Conservation (phyloP, 1,284 basidiomycete genomes). For the Sporisorium iseilematis-ciliati region DNA sequence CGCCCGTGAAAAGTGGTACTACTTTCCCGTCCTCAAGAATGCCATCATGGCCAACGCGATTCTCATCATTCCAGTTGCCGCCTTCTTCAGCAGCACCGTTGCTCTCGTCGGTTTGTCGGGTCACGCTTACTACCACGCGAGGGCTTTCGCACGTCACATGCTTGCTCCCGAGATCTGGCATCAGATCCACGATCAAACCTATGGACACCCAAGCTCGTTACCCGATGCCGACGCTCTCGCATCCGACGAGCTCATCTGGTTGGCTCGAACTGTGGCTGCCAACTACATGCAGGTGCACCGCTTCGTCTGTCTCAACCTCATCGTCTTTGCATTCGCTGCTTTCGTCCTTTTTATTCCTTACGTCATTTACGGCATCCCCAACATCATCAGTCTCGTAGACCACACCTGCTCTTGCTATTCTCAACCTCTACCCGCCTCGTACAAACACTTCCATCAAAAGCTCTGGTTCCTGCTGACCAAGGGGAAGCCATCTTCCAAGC, state of each 20-base stretch:
- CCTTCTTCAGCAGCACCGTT: conserved; percentile 12
- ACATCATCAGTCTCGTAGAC: conserved; percentile 17
- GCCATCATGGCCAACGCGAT: conserved; percentile 6
- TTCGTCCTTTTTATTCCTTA: background rate
- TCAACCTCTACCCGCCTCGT: background rate
- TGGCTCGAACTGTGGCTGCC: conserved; percentile 8
- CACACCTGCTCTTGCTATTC: conserved; percentile 11
- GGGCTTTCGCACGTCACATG: background rate
- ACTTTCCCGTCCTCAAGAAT: conserved; percentile 7
- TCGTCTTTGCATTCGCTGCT: conserved; percentile 11
- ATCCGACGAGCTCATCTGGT: conserved; percentile 26
- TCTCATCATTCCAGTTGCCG: conserved; percentile 14
- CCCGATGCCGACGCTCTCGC: background rate
- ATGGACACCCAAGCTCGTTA: background rate
- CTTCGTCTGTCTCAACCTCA: conserved; percentile 13
- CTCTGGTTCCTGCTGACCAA: conserved; percentile 17
- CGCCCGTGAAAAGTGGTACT: conserved; percentile 6
- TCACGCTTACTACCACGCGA: conserved; percentile 13
- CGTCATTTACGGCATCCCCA: conserved; percentile 16
- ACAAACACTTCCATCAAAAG: conserved; percentile 8
- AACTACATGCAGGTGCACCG: conserved; percentile 11
- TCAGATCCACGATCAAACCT: background rate
- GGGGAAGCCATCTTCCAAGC: conserved; percentile 3
- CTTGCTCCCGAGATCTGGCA: conserved; percentile 2
- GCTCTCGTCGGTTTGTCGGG: conserved; percentile 5